These are phyloP conservation scores for Scedosporium minutisporum DNA, from an alignment of 2,329 filamentous ascomycete species.

Conservation along the genomic window DNA sequence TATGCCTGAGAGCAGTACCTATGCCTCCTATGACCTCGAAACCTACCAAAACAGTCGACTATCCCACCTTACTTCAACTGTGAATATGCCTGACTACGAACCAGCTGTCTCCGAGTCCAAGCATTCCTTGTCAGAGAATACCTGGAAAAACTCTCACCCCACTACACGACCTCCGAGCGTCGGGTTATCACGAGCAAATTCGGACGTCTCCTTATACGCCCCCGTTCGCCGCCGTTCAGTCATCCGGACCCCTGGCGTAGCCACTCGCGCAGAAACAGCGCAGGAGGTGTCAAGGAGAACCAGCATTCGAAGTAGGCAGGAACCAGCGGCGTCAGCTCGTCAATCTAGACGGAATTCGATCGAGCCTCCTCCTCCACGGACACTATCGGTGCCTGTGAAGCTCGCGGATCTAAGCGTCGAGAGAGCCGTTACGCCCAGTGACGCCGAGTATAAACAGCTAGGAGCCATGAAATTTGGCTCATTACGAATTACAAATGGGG, in stretches of 20 bases:
- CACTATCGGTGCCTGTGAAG: slow-evolving; percentile 23
- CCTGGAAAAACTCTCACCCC: slow-evolving; percentile 27
- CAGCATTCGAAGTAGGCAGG: slow-evolving; percentile 12
- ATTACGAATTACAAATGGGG: slow-evolving; percentile 52
- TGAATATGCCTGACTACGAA: slow-evolving; percentile 2
- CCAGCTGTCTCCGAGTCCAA: slow-evolving; percentile 18
- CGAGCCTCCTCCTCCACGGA: slow-evolving; percentile 23
- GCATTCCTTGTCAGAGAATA: slow-evolving; percentile 24
- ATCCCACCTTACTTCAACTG: neutral
- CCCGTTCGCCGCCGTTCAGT: slow-evolving; percentile 38
- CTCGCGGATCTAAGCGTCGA: slow-evolving; percentile 12
- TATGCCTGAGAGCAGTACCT: neutral
- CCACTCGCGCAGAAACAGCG: slow-evolving; percentile 26
- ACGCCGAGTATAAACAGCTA: slow-evolving; percentile 48
- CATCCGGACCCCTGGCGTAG: slow-evolving; percentile 38
- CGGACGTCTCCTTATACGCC: slow-evolving; percentile 37
- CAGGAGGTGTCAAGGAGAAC: slow-evolving; percentile 11
- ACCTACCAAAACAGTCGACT: neutral
- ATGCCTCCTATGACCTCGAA: neutral
- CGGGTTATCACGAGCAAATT: slow-evolving; percentile 29
- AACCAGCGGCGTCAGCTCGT: slow-evolving; percentile 28
- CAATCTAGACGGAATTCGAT: slow-evolving; percentile 29
- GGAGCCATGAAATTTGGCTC: slow-evolving; percentile 55
- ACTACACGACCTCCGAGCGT: slow-evolving; percentile 14
- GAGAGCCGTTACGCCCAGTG: slow-evolving; percentile 31